phyloP scores from a whole-genome alignment of 345 rosid genomes.

The Bruguiera parviflora region DNA sequence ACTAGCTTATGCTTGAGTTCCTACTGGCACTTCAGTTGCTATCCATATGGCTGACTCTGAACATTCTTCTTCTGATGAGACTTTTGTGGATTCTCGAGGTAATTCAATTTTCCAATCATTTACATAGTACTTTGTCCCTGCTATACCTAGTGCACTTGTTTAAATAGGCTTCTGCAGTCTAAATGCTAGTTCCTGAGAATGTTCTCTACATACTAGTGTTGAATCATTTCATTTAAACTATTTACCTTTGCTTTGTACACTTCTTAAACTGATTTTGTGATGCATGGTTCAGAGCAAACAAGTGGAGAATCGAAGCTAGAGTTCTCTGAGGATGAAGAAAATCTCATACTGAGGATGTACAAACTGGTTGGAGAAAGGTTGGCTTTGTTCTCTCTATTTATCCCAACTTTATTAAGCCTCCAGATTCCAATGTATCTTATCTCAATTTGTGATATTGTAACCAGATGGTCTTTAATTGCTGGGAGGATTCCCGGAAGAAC shows the following conservation, averaged over 20 bases:
- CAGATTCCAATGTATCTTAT: neutral
- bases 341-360: conserved; percentile 50
- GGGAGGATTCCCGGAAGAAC: conserved; percentile 72
- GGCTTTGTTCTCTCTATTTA: neutral
- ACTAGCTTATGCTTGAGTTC: neutral
- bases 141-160: neutral
- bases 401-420: neutral
- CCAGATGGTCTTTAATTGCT: conserved; percentile 66
- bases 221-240: no score
- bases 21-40: neutral
- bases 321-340: conserved; percentile 56
- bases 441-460: neutral
- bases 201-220: neutral
- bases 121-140: neutral
- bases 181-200: neutral
- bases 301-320: conserved; percentile 32
- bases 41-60: conserved; percentile 49
- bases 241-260: no score
- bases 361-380: conserved; percentile 56
- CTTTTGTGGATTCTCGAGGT: conserved; percentile 37
- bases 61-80: conserved; percentile 43
- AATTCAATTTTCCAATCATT: neutral
- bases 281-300: conserved; percentile 27
- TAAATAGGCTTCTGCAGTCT: neutral
- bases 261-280: neutral